These are phyloP conservation scores for Paralagenidium karlingii DNA, from an alignment of 352 stramenopile species.

Conservation along the genomic window DNA sequence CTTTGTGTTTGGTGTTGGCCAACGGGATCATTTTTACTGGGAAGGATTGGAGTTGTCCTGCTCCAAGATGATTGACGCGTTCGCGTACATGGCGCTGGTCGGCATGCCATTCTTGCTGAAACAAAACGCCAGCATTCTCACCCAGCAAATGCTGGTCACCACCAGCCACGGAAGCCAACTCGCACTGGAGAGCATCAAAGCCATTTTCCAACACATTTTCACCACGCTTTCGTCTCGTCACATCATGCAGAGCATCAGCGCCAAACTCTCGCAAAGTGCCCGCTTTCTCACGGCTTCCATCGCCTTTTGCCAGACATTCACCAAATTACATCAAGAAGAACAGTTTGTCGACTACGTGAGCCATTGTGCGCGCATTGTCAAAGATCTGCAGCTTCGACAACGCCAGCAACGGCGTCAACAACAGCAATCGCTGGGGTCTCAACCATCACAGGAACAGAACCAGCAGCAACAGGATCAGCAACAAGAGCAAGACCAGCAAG, in stretches of 20 bases:
- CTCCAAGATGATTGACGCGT: background rate
- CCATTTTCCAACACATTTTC: constrained; percentile 37
- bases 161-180: too few species aligned
- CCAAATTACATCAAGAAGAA: constrained; percentile 43
- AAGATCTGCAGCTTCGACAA: constrained; percentile 3
- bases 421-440: too few species aligned
- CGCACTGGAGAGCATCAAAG: constrained; percentile 24
- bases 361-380: constrained; percentile 7
- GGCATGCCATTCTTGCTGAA: constrained; percentile 1
- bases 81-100: constrained; percentile 9
- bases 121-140: too few species aligned
- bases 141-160: background rate
- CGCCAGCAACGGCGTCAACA: background rate
- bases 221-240: too few species aligned
- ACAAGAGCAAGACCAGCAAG: background rate
- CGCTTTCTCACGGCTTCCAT: too few species aligned
- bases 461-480: background rate
- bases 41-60: constrained; percentile 6
- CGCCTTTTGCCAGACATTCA: constrained; percentile 41
- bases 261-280: too few species aligned
- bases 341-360: constrained; percentile 37
- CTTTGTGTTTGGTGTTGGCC: too few species aligned
- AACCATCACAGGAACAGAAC: too few species aligned
- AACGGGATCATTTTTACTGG: background rate
- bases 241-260: too few species aligned